phyloP scores from a whole-genome alignment of 139 green algal species.

The Desmodesmus armatus region DNA sequence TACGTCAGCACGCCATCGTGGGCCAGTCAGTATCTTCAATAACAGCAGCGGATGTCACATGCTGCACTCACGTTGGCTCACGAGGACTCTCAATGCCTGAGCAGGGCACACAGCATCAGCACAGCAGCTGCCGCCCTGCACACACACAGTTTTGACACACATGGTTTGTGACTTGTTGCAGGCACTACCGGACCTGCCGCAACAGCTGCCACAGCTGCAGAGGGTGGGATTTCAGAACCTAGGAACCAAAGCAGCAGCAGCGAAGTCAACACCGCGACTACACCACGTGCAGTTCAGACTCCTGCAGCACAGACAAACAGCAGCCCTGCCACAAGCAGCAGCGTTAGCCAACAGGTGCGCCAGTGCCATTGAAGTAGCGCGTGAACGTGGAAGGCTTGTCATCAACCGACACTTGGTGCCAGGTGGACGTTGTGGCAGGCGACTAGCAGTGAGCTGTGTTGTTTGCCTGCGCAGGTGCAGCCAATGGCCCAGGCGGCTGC shows the following conservation, averaged over 20 bases:
- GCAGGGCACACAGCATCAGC: background rate
- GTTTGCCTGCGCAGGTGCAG: conserved; percentile 8
- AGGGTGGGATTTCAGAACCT: background rate
- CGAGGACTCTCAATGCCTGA: background rate
- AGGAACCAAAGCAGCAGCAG: conserved; percentile 5
- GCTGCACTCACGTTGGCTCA: no score
- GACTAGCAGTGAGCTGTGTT: background rate
- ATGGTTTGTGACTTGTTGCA: background rate
- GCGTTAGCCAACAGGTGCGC: conserved; percentile 19
- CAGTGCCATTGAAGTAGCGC: background rate
- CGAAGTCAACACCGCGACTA: background rate
- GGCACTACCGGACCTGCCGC: background rate
- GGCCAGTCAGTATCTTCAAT: background rate
- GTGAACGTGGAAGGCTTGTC: background rate
- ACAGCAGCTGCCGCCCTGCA: background rate
- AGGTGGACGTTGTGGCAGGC: background rate
- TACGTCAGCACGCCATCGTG: background rate
- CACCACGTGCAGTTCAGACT: background rate
- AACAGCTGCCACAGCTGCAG: background rate
- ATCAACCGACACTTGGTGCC: background rate
- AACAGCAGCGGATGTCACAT: no score
- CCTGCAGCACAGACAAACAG: background rate
- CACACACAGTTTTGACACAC: background rate
- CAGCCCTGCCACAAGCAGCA: conserved; percentile 3
- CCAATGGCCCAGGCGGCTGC: conserved; percentile 37